Evolutionary conservation across 148 eudicot genomes (phyloP).

Genomic region (Suaeda aralocaspica): DNA sequence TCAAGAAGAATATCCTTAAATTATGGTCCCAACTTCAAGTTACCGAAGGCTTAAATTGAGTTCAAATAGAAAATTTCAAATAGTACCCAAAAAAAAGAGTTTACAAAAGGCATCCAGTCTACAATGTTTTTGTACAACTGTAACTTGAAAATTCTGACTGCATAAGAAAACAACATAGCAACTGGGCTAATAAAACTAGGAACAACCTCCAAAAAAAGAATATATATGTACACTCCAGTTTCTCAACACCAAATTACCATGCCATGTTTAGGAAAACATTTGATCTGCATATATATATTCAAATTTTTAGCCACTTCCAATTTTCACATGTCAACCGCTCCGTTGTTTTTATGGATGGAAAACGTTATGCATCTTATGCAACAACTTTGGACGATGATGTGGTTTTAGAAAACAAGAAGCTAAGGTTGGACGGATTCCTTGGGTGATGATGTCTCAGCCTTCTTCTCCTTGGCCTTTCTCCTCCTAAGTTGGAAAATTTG

Average conservation of each 20-base stretch:
- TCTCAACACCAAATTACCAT: neutral
- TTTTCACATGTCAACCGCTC: constrained; percentile 28
- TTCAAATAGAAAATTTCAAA: too few species aligned
- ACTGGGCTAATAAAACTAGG: too few species aligned
- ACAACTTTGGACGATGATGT: constrained; percentile 45
- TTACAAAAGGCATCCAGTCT: too few species aligned
- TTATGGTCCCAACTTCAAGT: too few species aligned
- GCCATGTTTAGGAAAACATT: neutral
- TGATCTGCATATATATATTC: constrained; percentile 9
- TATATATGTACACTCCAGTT: neutral
- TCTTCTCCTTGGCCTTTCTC: constrained; percentile 42
- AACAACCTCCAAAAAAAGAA: neutral
- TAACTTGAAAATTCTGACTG: too few species aligned
- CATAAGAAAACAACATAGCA: too few species aligned
- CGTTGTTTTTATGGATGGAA: constrained; percentile 27
- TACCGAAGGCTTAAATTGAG: too few species aligned
- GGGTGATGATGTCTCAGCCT: constrained; percentile 7
- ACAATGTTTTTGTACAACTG: too few species aligned
- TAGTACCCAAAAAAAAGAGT: too few species aligned
- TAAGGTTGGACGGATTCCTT: constrained; percentile 27
- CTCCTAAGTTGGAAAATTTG: constrained; percentile 76
- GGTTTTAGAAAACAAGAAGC: constrained; percentile 53
- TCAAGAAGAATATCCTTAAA: too few species aligned
- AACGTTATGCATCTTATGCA: constrained; percentile 58
- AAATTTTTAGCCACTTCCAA: neutral